Conservation (phyloP, 1,139 yeast species). For the Candida dubliniensis region DNA sequence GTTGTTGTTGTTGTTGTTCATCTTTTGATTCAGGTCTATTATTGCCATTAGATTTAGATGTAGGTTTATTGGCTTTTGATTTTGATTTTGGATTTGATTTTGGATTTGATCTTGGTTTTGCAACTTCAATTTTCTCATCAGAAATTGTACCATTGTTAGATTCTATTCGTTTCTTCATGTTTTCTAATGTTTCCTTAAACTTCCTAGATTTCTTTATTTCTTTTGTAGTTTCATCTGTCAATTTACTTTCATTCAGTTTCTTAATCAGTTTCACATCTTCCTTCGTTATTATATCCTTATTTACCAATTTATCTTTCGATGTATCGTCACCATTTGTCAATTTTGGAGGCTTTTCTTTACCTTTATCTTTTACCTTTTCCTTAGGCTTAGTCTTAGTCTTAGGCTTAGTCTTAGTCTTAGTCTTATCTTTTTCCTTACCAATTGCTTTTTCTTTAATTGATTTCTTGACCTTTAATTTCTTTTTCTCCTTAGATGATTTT, state of each 20-base stretch:
- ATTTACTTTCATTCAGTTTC: not conserved
- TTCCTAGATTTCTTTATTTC: not conserved
- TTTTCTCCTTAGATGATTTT: not conserved
- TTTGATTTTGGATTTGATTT: slow-evolving; percentile 2
- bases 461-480: not conserved
- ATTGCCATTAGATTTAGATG: not conserved
- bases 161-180: not conserved
- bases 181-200: not conserved
- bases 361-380: not conserved
- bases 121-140: not conserved
- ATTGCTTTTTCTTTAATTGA: not conserved
- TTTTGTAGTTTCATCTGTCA: not conserved
- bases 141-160: not conserved
- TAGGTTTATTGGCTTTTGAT: not conserved
- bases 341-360: not conserved
- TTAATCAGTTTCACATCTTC: too few relatives aligned
- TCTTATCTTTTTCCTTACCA: not conserved
- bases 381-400: too few relatives aligned
- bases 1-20: too few relatives aligned
- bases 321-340: not conserved
- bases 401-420: too few relatives aligned
- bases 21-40: not conserved
- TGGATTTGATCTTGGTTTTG: not conserved
- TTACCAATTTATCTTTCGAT: not conserved
- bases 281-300: too few relatives aligned